Evolutionary conservation across 257 asterid species (phyloP), one percentile per base, ranked within the genome.

Genomic region (Eucommia ulmoides): DNA sequence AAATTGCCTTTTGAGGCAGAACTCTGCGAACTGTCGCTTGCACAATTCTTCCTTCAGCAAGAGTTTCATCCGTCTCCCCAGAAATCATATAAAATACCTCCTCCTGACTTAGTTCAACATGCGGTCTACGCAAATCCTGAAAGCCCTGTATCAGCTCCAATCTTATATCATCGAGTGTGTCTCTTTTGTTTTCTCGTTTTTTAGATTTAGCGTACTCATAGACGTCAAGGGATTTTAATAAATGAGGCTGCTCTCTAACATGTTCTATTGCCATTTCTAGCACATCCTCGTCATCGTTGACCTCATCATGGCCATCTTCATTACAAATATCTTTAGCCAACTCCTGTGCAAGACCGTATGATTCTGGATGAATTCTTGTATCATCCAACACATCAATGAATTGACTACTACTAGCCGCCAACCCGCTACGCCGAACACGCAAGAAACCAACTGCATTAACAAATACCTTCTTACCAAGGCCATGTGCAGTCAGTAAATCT

Each of bases 341-440:
- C 53, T 82, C 93, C 57, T 82, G 85, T 11, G 96, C 96, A 53
- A 84, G 94, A 57, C 69, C 66, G 66, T 89, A 89, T 7, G 94
- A 89, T 64, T 85, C 96, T 1, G 98, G 98, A 51, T 89, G 93
- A 60, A 89, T 85, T 72, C 98, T 78, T 41, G 98, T 89, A 72
- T 89, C 94, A 60, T 89, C 98, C 64, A 89, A 65, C 61, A 85
- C 67, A 65, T 89, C 98, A 22, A 89, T 76, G 58, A 80, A 82
- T 55, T 83, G 93, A 70, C 84, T 76, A 64, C 86, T 84, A 52
- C 81, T 85, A 38, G 93, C 76, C 58, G 94, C 80, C 71, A 78
- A 70, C 54, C 98, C 98, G 23, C 93, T 89, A 3, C 88, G 83
- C 20, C 96, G 70, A 14, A 85, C 93, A 45, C 98, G 74, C 61